Evolutionary conservation across 2,329 filamentous ascomycete genomes (phyloP).

Genomic region (Cladosporium austrohemisphaericum): DNA sequence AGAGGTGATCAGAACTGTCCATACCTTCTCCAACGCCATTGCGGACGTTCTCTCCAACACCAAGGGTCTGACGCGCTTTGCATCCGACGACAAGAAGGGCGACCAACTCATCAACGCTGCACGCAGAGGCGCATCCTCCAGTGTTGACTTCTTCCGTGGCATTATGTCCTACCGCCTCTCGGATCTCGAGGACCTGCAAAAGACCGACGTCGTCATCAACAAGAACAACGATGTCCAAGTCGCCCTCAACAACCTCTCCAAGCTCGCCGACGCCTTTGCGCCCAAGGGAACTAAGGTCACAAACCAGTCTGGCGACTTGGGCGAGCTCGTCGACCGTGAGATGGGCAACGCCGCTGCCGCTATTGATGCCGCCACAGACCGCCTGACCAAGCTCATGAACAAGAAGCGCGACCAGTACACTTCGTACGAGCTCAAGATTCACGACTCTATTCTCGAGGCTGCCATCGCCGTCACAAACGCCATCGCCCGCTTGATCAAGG

Average conservation of each 20-base stretch:
- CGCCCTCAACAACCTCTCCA: constrained; percentile 88
- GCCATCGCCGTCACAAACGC: constrained; percentile 91
- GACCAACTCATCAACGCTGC: constrained; percentile 80
- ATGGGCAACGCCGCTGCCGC: constrained; percentile 91
- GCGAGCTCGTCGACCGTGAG: constrained; percentile 88
- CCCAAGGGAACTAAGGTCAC: constrained; percentile 76
- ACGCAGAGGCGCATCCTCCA: constrained; percentile 77
- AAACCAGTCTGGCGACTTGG: constrained; percentile 76
- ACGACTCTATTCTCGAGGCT: constrained; percentile 90
- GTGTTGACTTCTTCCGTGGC: constrained; percentile 90
- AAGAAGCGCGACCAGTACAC: constrained; percentile 95
- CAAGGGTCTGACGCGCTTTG: constrained; percentile 88
- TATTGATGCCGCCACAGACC: constrained; percentile 85
- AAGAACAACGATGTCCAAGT: constrained; percentile 95
- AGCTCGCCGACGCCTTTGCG: constrained; percentile 86
- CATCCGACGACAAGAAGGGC: constrained; percentile 90
- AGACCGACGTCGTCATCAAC: constrained; percentile 96
- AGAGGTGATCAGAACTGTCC: constrained; percentile 89
- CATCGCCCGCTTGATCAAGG: constrained; percentile 91
- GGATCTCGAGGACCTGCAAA: constrained; percentile 82
- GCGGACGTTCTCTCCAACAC: constrained; percentile 94
- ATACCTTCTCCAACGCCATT: constrained; percentile 82
- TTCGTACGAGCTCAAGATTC: constrained; percentile 92
- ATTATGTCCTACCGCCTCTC: constrained; percentile 92
- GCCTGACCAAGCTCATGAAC: constrained; percentile 86